phyloP scores from a whole-genome alignment of 805 yeast genomes.

The Wickerhamomyces tratensis region DNA sequence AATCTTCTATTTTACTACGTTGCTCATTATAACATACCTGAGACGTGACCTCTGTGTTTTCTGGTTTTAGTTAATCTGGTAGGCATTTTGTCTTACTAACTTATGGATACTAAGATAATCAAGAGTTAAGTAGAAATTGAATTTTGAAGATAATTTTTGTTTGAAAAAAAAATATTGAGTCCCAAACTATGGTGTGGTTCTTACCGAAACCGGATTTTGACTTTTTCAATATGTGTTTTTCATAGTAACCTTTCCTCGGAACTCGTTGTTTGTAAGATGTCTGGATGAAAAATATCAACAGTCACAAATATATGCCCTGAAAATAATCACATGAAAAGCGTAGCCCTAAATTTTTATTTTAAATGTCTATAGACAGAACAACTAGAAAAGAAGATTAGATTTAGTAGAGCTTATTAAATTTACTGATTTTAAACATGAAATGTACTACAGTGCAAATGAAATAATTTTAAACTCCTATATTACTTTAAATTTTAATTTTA shows the following conservation, averaged over 20 bases:
- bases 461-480: too few relatives aligned
- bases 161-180: neutral
- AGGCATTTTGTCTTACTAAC: conserved; percentile 58
- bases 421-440: too few relatives aligned
- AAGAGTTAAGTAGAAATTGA: neutral
- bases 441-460: too few relatives aligned
- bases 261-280: too few relatives aligned
- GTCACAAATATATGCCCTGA: neutral
- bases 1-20: neutral
- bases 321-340: too few relatives aligned
- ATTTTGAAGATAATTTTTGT: neutral
- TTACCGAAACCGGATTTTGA: too few relatives aligned
- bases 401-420: too few relatives aligned
- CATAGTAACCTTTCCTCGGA: too few relatives aligned
- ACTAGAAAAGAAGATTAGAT: too few relatives aligned
- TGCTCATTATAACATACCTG: conserved; percentile 59
- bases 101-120: neutral
- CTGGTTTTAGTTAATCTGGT: conserved; percentile 99
- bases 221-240: neutral
- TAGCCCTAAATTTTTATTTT: too few relatives aligned
- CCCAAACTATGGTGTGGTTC: neutral
- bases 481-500: neutral
- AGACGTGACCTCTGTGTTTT: conserved; percentile 99
- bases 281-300: neutral
- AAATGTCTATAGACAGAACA: too few relatives aligned